phyloP scores from a whole-genome alignment of 164 flowering plant genomes.

The Vitis labrusca region DNA sequence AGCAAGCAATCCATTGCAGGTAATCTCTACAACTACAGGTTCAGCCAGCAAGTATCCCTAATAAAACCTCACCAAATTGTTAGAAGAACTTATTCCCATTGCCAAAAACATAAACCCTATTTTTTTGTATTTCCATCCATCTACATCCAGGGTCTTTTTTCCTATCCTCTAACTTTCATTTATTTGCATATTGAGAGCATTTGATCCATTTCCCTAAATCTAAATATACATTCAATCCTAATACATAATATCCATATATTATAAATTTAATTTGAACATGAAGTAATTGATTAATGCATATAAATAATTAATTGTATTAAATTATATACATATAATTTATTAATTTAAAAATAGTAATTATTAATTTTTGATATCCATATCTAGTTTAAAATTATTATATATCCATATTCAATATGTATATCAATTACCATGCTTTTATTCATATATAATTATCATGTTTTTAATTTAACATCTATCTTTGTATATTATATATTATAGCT shows the following conservation, averaged over 20 bases:
- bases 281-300: conserved; percentile 11
- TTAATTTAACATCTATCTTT: too few relatives aligned
- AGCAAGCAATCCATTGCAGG: conserved; percentile 24
- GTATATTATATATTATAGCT: too few relatives aligned
- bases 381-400: too few relatives aligned
- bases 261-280: conserved; percentile 28
- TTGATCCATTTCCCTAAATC: conserved; percentile 26
- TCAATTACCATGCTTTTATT: too few relatives aligned
- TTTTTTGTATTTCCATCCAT: conserved; percentile 14
- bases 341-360: too few relatives aligned
- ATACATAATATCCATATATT: conserved; percentile 38
- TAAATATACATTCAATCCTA: conserved; percentile 47
- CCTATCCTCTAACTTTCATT: conserved; percentile 34
- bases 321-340: too few relatives aligned
- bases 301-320: conserved; percentile 10
- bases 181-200: conserved; percentile 18
- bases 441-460: too few relatives aligned
- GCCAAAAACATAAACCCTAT: conserved; percentile 35
- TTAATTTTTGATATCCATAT: too few relatives aligned
- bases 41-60: conserved; percentile 26
- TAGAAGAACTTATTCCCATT: conserved; percentile 24
- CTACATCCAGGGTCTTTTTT: conserved; percentile 37
- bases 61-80: conserved; percentile 29
- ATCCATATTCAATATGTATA: too few relatives aligned
- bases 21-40: conserved; percentile 46